A percentile compares a stretch with the other conserved stretches of the same genome.
Evolutionary conservation across 495 filamentous ascomycete genomes (phyloP).

Genomic region (Penicillium robsamsonii): DNA sequence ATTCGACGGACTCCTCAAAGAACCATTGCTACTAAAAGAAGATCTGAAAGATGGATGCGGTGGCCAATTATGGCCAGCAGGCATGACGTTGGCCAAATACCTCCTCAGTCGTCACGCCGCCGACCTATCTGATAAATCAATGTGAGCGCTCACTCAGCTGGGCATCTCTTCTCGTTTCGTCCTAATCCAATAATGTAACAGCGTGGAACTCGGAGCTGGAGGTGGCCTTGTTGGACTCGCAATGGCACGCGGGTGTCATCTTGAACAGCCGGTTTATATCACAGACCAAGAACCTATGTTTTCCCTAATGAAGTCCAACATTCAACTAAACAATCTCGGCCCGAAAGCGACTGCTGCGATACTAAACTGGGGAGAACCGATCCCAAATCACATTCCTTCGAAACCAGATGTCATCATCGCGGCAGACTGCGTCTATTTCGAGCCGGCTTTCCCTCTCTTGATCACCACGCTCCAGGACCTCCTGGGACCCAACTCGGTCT

Average conservation of each 20-base stretch:
- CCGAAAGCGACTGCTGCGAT: conserved; percentile 57
- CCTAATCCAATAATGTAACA: conserved; percentile 32
- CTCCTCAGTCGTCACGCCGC: conserved; percentile 67
- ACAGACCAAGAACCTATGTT: conserved; percentile 88
- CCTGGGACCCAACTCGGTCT: conserved; percentile 57
- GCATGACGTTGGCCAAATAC: conserved; percentile 81
- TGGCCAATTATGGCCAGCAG: conserved; percentile 91
- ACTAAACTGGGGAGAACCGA: conserved; percentile 68
- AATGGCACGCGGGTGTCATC: conserved; percentile 37
- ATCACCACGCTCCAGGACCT: conserved; percentile 71
- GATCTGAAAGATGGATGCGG: conserved; percentile 86
- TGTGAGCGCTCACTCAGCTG: conserved; percentile 58
- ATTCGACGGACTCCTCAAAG: conserved; percentile 70
- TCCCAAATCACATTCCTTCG: conserved; percentile 34
- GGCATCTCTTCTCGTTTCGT: conserved; percentile 2
- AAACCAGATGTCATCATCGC: conserved; percentile 79
- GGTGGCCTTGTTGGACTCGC: conserved; percentile 76
- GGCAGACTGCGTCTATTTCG: conserved; percentile 96
- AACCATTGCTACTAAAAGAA: conserved; percentile 74
- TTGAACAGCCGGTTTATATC: conserved; percentile 56
- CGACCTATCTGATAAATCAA: conserved; percentile 60
- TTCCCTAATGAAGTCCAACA: conserved; percentile 78
- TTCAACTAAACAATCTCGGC: conserved; percentile 70
- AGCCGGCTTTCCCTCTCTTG: conserved; percentile 87
- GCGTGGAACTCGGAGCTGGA: conserved; percentile 89